Evolutionary conservation across 225 moss, liverwort and hornwort genomes (phyloP), one percentile per base, ranked within the genome.

Genomic region (Sphagnum tenellum): DNA sequence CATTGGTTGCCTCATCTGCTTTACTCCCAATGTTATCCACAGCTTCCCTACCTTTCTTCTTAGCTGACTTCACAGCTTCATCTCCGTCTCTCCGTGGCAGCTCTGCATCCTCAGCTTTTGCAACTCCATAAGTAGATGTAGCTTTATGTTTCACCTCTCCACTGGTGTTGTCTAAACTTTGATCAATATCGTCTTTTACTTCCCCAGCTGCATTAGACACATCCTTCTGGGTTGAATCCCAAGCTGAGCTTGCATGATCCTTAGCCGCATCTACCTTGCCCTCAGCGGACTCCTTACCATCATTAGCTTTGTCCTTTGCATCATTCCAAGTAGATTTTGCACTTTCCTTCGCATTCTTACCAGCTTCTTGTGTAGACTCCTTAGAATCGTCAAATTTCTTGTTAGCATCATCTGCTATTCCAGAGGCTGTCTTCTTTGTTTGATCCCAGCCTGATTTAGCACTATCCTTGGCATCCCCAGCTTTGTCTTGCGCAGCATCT

Each of bases 1-100:
- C 71, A 3, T 59, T 73, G 4, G 75, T 66, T 0, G 84, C 49
- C 3, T 69, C 60, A 7, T 69, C 77, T 0, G 73, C 80, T 57
- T 84, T 69, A 2, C 46, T 56, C 9, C 70, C 49, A 3, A 62
- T 64, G 3, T 65, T 4, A 52, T 46, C 45, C 64, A 64, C 7
- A 4, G 73, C 70, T 0, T 69, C 62, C 0, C 60, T 70, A 0
- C 48, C 65, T 11, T 72, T 60, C 3, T 72, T 63, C 1, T 65
- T 68, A 1, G 70, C 76, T 0, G 29, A 63, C 56, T 50, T 60
- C 11, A 29, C 29, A 29, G 29, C 29, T 29, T 29, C 29, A 0
- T 29, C 29, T 29, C 29, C 29, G 1, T 29, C 29, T 29, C 29
- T 29, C 29, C 29, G 29, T 29, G 29, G 29, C 29, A 29, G 29